phyloP scores from a whole-genome alignment of 805 yeast species.

The Kodamaea hsintzibuensis region DNA sequence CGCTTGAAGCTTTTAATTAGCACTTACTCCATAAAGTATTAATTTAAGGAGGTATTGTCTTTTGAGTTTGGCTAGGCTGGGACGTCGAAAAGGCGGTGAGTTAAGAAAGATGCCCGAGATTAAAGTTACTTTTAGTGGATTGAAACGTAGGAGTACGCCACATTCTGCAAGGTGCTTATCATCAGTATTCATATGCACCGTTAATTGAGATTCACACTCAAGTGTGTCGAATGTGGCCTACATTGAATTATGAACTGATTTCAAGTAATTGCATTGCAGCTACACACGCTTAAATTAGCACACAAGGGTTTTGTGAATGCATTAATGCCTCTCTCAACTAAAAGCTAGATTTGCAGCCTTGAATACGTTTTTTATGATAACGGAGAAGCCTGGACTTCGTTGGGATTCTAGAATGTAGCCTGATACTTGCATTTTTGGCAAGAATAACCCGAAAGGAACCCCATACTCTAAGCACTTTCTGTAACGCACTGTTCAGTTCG shows the following conservation, averaged over 20 bases:
- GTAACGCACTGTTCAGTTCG: neutral
- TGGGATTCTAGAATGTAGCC: neutral
- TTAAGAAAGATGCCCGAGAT: no score
- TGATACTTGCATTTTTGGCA: neutral
- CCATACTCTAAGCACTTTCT: neutral
- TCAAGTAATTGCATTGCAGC: neutral
- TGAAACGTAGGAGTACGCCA: neutral
- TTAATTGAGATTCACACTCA: no score
- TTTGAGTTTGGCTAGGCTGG: neutral
- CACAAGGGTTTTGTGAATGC: neutral
- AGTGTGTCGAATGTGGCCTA: no score
- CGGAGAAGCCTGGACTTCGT: neutral
- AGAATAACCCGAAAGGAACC: neutral
- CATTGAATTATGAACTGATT: neutral
- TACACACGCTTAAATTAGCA: neutral
- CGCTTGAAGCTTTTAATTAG: no score
- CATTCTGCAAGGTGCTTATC: neutral
- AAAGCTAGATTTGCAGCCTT: neutral
- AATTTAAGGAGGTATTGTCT: neutral
- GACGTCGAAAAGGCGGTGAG: no score
- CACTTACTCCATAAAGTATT: no score
- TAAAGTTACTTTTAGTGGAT: neutral
- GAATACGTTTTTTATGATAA: neutral
- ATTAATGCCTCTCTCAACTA: neutral
- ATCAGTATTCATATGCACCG: neutral